Evolutionary conservation across 129 eudicot species (phyloP).

Genomic region (Helianthus tuberosus): DNA sequence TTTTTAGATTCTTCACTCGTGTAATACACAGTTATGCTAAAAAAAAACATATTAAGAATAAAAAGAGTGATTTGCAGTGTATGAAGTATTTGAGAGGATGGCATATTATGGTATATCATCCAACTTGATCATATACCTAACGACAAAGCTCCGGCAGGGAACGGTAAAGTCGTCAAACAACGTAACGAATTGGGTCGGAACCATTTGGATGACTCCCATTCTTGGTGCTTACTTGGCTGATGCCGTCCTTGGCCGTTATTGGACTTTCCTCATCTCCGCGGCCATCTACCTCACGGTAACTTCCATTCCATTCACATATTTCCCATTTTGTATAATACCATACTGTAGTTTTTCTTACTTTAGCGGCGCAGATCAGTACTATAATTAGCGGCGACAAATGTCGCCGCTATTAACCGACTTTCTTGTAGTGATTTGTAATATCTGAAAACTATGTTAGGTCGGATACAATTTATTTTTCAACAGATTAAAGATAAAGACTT

Average conservation of each 20-base stretch:
- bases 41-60: no score
- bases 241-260: conserved; percentile 74
- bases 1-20: no score
- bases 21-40: no score
- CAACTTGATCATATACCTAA: conserved; percentile 71
- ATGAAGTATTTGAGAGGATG: conserved; percentile 88
- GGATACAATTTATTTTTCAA: no score
- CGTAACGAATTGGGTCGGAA: conserved; percentile 84
- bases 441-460: no score
- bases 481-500: no score
- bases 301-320: background rate
- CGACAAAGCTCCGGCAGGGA: conserved; percentile 66
- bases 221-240: conserved; percentile 86
- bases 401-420: no score
- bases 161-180: conserved; percentile 69
- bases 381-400: no score
- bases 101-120: conserved; percentile 87
- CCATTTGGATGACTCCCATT: conserved; percentile 91
- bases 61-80: conserved; percentile 43
- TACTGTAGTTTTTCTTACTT: no score
- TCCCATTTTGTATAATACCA: background rate
- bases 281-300: conserved; percentile 63
- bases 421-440: no score
- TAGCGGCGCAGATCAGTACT: no score
- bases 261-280: conserved; percentile 76